Conservation (phyloP, 2,329 filamentous ascomycete genomes). For the Penicillium sp. region DNA sequence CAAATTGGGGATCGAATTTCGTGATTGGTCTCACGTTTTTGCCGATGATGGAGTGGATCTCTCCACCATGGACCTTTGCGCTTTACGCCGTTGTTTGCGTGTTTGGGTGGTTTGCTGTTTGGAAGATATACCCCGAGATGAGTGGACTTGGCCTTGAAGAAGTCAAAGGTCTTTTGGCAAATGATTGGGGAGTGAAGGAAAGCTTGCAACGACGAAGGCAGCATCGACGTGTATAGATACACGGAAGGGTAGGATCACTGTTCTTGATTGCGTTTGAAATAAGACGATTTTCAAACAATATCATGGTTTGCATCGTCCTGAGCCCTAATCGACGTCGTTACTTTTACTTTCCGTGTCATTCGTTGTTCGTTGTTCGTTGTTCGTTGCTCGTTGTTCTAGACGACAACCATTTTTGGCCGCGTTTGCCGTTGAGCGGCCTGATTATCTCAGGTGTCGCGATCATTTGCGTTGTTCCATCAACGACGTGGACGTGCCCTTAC, state of each 20-base stretch:
- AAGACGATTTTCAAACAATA: too few relatives aligned
- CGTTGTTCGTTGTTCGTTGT: too few relatives aligned
- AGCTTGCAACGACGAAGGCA: slow-evolving; percentile 31
- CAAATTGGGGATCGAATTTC: slow-evolving; percentile 88
- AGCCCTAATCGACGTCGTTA: too few relatives aligned
- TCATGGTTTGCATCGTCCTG: too few relatives aligned
- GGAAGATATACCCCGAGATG: slow-evolving; percentile 82
- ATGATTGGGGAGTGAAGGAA: slow-evolving; percentile 71
- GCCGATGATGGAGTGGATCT: slow-evolving; percentile 77
- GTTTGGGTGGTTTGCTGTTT: slow-evolving; percentile 67
- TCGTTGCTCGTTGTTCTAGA: too few relatives aligned
- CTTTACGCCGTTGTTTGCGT: slow-evolving; percentile 74
- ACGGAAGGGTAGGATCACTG: neutral
- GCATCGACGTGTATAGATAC: neutral
- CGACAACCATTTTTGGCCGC: too few relatives aligned
- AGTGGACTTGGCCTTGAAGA: slow-evolving; percentile 80
- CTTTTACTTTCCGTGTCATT: too few relatives aligned
- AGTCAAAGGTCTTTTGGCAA: slow-evolving; percentile 68
- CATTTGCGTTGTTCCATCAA: too few relatives aligned
- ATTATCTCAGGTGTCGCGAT: too few relatives aligned
- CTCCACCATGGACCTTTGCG: slow-evolving; percentile 75
- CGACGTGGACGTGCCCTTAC: too few relatives aligned
- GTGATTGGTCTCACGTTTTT: slow-evolving; percentile 83
- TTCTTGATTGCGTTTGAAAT: too few relatives aligned
- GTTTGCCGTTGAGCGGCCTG: too few relatives aligned